These are phyloP conservation scores for Mortierella sp. DNA, from an alignment of 371 early-diverging fungal genomes.

Conservation along the genomic window DNA sequence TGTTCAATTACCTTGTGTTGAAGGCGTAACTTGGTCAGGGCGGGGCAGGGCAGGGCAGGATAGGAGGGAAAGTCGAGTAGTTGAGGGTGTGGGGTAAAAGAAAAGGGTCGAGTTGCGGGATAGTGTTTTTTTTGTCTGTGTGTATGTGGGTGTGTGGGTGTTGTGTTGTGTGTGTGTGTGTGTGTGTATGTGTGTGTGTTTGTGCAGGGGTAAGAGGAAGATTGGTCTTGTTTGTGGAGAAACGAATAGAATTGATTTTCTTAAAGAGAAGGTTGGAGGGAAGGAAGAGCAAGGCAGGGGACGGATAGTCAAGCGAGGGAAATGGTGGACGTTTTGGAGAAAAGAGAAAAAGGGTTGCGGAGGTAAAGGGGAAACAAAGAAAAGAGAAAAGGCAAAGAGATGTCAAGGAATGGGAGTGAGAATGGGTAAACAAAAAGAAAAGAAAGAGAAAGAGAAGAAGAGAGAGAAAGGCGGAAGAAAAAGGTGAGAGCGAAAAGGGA, in stretches of 20 bases:
- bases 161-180: not conserved
- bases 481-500: not conserved
- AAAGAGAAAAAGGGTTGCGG: not conserved
- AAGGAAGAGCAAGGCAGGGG: not conserved
- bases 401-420: not conserved
- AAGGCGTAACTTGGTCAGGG: not conserved
- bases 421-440: not conserved
- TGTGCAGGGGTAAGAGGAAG: not conserved
- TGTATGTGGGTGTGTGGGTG: not conserved
- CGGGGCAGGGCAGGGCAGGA: not conserved
- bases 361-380: not conserved
- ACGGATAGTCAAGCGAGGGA: not conserved
- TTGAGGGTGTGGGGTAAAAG: not conserved
- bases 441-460: not conserved
- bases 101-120: not conserved
- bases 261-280: not conserved
- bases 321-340: slow-evolving; percentile 1
- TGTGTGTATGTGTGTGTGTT: not conserved
- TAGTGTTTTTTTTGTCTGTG: not conserved
- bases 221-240: not conserved
- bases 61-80: not conserved
- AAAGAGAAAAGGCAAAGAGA: not conserved
- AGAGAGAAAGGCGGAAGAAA: too few relatives aligned
- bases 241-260: not conserved
- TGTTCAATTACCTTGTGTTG: not conserved